phyloP scores from a whole-genome alignment of 2,329 filamentous ascomycete species.

The Mycosphaerella sp. region DNA sequence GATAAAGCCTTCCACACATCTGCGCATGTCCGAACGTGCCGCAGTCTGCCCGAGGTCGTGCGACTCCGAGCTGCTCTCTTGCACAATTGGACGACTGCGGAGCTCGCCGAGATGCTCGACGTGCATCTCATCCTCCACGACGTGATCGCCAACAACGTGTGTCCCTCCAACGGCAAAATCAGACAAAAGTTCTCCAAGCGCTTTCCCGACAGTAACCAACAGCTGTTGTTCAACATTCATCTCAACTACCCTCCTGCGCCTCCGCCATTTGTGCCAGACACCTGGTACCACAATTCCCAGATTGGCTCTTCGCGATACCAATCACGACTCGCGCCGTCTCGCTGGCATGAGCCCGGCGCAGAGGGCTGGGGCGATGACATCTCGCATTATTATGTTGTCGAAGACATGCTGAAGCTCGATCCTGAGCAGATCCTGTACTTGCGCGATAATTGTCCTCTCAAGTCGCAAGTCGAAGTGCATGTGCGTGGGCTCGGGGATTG shows the following conservation, averaged over 20 bases:
- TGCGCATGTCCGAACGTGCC: slow-evolving; percentile 46
- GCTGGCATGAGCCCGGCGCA: slow-evolving; percentile 47
- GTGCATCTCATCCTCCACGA: slow-evolving; percentile 51
- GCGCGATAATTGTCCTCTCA: slow-evolving; percentile 50
- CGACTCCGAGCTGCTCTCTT: slow-evolving; percentile 50
- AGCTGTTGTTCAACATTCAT: slow-evolving; percentile 46
- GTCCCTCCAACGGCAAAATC: slow-evolving; percentile 56
- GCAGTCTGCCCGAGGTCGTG: slow-evolving; percentile 42
- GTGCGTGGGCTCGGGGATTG: slow-evolving; percentile 50
- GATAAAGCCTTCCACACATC: slow-evolving; percentile 52
- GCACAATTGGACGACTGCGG: slow-evolving; percentile 52
- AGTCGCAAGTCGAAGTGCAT: slow-evolving; percentile 52
- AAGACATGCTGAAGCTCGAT: slow-evolving; percentile 59
- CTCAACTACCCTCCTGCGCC: slow-evolving; percentile 32
- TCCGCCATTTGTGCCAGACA: slow-evolving; percentile 27
- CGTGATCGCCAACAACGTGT: slow-evolving; percentile 52
- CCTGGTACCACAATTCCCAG: slow-evolving; percentile 37
- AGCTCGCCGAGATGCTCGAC: slow-evolving; percentile 56
- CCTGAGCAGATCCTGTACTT: slow-evolving; percentile 54
- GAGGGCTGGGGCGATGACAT: slow-evolving; percentile 61
- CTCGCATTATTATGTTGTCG: slow-evolving; percentile 56
- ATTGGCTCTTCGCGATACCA: slow-evolving; percentile 36
- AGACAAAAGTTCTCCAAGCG: slow-evolving; percentile 53
- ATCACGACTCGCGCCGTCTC: slow-evolving; percentile 43
- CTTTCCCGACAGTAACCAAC: slow-evolving; percentile 45